Evolutionary conservation across 441 rosid genomes (phyloP), one percentile per base, ranked within the genome.

Genomic region (Erodium trifolium): DNA sequence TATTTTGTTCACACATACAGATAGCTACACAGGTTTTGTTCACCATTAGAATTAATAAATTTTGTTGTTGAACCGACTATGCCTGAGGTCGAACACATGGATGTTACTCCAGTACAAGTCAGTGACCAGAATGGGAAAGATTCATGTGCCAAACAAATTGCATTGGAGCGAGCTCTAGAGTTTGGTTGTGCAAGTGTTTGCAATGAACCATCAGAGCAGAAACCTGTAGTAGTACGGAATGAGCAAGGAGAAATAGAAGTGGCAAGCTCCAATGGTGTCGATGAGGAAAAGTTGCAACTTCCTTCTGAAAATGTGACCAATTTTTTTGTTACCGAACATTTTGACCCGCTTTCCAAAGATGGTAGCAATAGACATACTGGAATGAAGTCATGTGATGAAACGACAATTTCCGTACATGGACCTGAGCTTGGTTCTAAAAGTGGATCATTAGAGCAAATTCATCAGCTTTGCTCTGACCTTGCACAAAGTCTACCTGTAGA

Each of bases 21-120:
- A 13, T 37, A 68, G 67, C 65, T 35, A 73, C 70, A 72, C 70
- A 67, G 49, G 65, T 67, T 67, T 72, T 63, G 41, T 62, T 71
- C 67, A 62, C 64, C 74, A 35, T 43, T 65, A 78, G 70, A 57
- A 63, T 45, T 71, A 51, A 57, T 62, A 69, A 5, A 18, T 59
- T 23, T 27, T 60, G 29, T 19, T 60, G 19, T 27, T 62, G 6
- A n/a, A 62, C 37, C 27, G 16, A 67, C 45, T 67, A 76, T 81
- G 83, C 69, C 80, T 63, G 70, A 72, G 78, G 9, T 37, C 66
- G 78, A 75, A 66, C 67, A 73, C 45, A 75, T 76, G 76, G 80
- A 79, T 63, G 64, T 74, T 71, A 80, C 81, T 77, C 69, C 82
- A 12, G 74, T 83, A 68, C 76, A 80, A 76, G 73, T 67, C 66